phyloP scores from a whole-genome alignment of 805 yeast genomes.

The Cyberlindnera veronae region DNA sequence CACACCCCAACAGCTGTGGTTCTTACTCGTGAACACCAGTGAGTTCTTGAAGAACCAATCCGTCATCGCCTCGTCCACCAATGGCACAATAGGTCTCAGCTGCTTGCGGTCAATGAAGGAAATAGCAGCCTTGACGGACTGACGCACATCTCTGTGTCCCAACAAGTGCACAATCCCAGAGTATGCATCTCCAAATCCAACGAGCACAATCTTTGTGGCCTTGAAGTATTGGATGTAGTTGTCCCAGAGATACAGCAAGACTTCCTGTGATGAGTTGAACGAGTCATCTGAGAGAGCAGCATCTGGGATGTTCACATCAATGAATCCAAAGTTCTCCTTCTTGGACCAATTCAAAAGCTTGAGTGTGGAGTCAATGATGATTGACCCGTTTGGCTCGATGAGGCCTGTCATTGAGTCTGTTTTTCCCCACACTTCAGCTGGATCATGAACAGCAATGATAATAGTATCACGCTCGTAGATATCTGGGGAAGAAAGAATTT shows the following conservation, averaged over 20 bases:
- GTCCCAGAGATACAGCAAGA: slow-evolving; percentile 82
- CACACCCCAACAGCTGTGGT: slow-evolving; percentile 79
- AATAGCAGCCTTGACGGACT: slow-evolving; percentile 66
- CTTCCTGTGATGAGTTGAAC: slow-evolving; percentile 69
- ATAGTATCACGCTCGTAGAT: slow-evolving; percentile 62
- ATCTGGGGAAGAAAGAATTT: slow-evolving; percentile 66
- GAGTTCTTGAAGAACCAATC: slow-evolving; percentile 93
- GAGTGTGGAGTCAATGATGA: slow-evolving; percentile 71
- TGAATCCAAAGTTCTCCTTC: slow-evolving; percentile 62
- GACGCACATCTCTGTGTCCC: slow-evolving; percentile 72
- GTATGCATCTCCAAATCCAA: slow-evolving; percentile 89
- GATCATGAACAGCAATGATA: slow-evolving; percentile 77
- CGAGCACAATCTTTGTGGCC: slow-evolving; percentile 66
- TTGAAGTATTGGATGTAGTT: slow-evolving; percentile 77
- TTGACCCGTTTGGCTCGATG: slow-evolving; percentile 67
- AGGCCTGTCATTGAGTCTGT: slow-evolving; percentile 76
- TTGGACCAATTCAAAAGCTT: slow-evolving; percentile 68
- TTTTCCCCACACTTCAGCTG: slow-evolving; percentile 90
- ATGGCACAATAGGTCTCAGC: slow-evolving; percentile 77
- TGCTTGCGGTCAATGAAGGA: slow-evolving; percentile 64
- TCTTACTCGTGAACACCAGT: slow-evolving; percentile 69
- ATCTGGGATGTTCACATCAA: slow-evolving; percentile 81
- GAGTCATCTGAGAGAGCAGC: slow-evolving; percentile 37
- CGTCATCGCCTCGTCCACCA: slow-evolving; percentile 82
- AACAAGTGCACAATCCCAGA: slow-evolving; percentile 81